Evolutionary conservation across 257 asterid species (phyloP), one percentile per base, ranked within the genome.

Genomic region (Przewalskia tangutica): DNA sequence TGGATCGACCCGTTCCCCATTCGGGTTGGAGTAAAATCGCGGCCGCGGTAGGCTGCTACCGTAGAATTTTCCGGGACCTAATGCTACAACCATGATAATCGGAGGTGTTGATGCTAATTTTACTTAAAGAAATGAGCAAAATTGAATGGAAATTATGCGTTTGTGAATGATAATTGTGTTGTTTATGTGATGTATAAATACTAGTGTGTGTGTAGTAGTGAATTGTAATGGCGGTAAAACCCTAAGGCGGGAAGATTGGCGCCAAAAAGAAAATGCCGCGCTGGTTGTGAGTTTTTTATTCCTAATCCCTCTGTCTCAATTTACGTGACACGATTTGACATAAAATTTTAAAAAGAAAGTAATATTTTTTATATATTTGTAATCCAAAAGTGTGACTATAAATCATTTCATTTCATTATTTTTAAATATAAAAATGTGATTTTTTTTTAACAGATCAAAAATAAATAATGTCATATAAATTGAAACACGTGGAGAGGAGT

Each of bases 31-130:
- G 89, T 91, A 91, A 87, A 90, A 79, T 8, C 94, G 87, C 5
- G 98, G 99, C 81, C 99, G 89, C 0, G 99, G 99, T 1, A 95
- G 91, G 87, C 96, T 91, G 89, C 93, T 90, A 85, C 99, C 99
- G 46, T 95, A 95, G 89, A 95, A 95, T 8, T 91, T 95, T 3
- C 96, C 97, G 2, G 97, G 98, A 34, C 96, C 97, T 16, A 95
- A 81, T 2, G 96, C 87, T 1, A 87, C 87, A 50, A 94, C 99
- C 99, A 95, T 95, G 56, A n/a, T 14, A 64, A 27, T n/a, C 83
- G 42, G 79, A 42, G 54, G 3, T 56, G 38, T 3, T n/a, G 82
- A 4, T 14, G 8, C 50, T 80, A 81, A 2, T 2, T 23, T 53
- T 0, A 27, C 16, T 0, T 40, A 44, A 48, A 50, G 11, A 51